These are phyloP conservation scores for Moricandia moricandioides DNA, from an alignment of 345 rosid species.

Conservation along the genomic window DNA sequence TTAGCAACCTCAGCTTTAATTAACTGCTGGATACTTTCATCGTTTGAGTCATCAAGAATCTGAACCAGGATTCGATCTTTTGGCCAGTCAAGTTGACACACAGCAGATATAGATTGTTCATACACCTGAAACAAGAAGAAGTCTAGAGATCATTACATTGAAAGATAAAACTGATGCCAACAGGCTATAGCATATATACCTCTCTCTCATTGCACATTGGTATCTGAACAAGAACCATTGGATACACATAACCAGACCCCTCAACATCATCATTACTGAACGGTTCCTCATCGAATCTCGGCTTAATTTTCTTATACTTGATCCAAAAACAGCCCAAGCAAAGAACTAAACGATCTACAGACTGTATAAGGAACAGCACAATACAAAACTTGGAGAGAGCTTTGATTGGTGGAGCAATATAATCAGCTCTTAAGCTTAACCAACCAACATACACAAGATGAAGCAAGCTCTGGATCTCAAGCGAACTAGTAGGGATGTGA, in stretches of 20 bases:
- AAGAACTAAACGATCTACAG: slow-evolving; percentile 68
- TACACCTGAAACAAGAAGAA: slow-evolving; percentile 51
- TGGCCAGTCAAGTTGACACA: slow-evolving; percentile 50
- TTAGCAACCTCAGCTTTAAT: too few relatives aligned
- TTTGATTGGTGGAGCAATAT: slow-evolving; percentile 65
- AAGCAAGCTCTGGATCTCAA: slow-evolving; percentile 62
- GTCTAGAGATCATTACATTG: slow-evolving; percentile 4
- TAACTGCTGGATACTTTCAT: too few relatives aligned
- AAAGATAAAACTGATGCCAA: neutral
- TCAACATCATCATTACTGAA: slow-evolving; percentile 58
- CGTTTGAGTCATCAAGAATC: slow-evolving; percentile 47
- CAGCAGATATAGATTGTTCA: slow-evolving; percentile 68
- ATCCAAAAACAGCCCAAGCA: slow-evolving; percentile 82
- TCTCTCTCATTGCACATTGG: slow-evolving; percentile 86
- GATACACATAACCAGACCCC: slow-evolving; percentile 49
- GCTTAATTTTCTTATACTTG: slow-evolving; percentile 68
- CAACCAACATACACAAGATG: slow-evolving; percentile 62
- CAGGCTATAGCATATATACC: slow-evolving; percentile 36
- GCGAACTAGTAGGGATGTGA: slow-evolving; percentile 53
- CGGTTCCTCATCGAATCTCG: slow-evolving; percentile 51
- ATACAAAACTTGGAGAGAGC: slow-evolving; percentile 66
- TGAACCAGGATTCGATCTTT: slow-evolving; percentile 64
- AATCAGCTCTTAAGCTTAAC: slow-evolving; percentile 58
- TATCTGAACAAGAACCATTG: slow-evolving; percentile 86
- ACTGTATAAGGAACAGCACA: slow-evolving; percentile 65